Conservation (phyloP, 805 yeast species). For the Yarrowia keelungensis region DNA sequence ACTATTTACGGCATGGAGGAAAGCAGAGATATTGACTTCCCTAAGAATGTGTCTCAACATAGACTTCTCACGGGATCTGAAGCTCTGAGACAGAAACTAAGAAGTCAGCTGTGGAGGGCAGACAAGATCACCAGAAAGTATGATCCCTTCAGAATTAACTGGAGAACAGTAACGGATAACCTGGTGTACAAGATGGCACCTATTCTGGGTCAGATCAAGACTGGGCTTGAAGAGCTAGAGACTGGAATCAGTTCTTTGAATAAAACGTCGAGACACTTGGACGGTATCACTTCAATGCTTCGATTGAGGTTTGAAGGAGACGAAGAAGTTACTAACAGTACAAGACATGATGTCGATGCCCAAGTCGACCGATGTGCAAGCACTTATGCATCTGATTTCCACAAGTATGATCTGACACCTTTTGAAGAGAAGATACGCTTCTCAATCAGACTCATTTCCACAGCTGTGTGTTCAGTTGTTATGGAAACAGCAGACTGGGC, state of each 20-base stretch:
- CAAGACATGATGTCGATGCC: constrained; percentile 11
- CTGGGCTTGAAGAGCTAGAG: not conserved
- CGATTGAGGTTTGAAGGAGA: constrained; percentile 16
- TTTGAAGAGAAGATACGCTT: constrained; percentile 9
- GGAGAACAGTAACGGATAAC: constrained; percentile 15
- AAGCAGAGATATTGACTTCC: constrained; percentile 19
- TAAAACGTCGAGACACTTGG: not conserved
- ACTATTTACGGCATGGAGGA: constrained; percentile 19
- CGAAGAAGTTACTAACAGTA: constrained; percentile 6
- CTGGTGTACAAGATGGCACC: constrained; percentile 26
- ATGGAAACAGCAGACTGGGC: constrained; percentile 30
- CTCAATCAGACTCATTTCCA: not conserved
- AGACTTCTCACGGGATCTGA: constrained; percentile 22
- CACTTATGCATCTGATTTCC: constrained; percentile 8
- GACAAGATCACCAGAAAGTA: constrained; percentile 1
- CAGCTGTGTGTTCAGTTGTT: constrained; percentile 15
- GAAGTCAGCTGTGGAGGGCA: constrained; percentile 6
- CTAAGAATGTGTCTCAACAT: constrained; percentile 30
- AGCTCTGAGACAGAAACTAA: constrained; percentile 19
- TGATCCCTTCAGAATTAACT: constrained; percentile 18
- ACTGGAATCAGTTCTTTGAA: not conserved
- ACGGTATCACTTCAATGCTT: constrained; percentile 6
- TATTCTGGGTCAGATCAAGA: constrained; percentile 3
- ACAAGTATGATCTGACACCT: constrained; percentile 9
- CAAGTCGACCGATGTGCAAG: constrained; percentile 14